phyloP scores from a whole-genome alignment of 2,329 filamentous ascomycete genomes.

The Lojkania enalia region DNA sequence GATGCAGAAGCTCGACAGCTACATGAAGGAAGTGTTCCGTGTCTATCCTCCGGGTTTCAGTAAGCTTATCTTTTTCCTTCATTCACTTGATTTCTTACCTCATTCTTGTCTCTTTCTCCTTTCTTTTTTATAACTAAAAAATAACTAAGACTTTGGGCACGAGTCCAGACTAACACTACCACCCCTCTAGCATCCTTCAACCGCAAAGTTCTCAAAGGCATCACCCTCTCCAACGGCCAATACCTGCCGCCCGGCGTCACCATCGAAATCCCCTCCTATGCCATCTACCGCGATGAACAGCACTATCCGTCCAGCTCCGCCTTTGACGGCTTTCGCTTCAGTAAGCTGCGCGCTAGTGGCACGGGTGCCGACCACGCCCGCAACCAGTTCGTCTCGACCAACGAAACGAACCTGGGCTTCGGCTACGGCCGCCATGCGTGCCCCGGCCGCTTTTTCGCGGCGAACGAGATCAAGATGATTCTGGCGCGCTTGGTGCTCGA shows the following conservation, averaged over 20 bases:
- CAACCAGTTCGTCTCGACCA: slow-evolving; percentile 33
- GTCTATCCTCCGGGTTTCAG: slow-evolving; percentile 27
- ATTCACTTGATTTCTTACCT: neutral
- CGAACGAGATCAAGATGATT: slow-evolving; percentile 39
- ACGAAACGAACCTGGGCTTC: slow-evolving; percentile 27
- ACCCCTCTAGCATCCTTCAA: slow-evolving; percentile 47
- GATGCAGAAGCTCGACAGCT: slow-evolving; percentile 42
- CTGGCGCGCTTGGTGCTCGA: slow-evolving; percentile 25
- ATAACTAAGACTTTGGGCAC: no score
- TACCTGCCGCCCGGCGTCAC: slow-evolving; percentile 43
- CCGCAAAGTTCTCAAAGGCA: slow-evolving; percentile 55
- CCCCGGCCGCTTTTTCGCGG: slow-evolving; percentile 36
- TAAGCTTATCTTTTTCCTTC: slow-evolving; percentile 5
- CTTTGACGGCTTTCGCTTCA: slow-evolving; percentile 40
- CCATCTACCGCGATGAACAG: slow-evolving; percentile 28
- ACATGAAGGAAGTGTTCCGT: slow-evolving; percentile 41
- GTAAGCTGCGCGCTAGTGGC: slow-evolving; percentile 32
- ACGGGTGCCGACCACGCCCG: slow-evolving; percentile 27
- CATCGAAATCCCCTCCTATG: slow-evolving; percentile 36
- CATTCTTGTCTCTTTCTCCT: no score
- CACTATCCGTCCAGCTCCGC: slow-evolving; percentile 26
- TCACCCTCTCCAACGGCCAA: slow-evolving; percentile 60
- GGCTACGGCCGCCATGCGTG: slow-evolving; percentile 35
- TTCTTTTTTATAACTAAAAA: neutral
- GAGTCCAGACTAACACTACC: neutral